Conservation (phyloP, 352 stramenopile genomes). For the Peronospora belbahrii region DNA sequence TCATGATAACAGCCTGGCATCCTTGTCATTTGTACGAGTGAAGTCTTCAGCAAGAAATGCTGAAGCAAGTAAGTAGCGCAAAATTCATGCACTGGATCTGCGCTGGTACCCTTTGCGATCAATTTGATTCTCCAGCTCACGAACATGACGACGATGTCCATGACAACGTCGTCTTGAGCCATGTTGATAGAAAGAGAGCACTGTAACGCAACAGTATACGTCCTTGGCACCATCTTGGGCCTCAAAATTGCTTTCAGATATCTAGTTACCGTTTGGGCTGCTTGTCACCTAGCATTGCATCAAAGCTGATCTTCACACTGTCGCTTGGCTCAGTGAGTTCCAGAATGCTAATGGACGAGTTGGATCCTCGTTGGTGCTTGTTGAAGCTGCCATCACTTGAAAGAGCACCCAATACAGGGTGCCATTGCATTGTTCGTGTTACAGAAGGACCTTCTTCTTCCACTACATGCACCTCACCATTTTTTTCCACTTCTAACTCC, state of each 20-base stretch:
- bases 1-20: too few relatives aligned
- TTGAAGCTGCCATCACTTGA: constrained; percentile 30
- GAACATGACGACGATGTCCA: too few relatives aligned
- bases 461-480: constrained; percentile 6
- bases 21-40: too few relatives aligned
- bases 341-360: constrained; percentile 34
- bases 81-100: too few relatives aligned
- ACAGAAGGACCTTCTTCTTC: constrained; percentile 14
- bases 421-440: constrained; percentile 9
- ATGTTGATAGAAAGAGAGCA: neutral
- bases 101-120: too few relatives aligned
- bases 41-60: too few relatives aligned
- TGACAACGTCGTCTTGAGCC: constrained; percentile 24
- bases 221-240: neutral
- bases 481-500: constrained; percentile 17
- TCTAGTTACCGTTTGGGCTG: constrained; percentile 7
- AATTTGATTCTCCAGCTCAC: too few relatives aligned
- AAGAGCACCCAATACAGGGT: constrained; percentile 19
- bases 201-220: neutral
- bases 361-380: constrained; percentile 22
- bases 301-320: constrained; percentile 16
- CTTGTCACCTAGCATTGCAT: constrained; percentile 24
- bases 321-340: constrained; percentile 19
- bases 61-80: too few relatives aligned
- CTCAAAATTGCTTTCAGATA: constrained; percentile 1